Conservation (phyloP, 2,329 filamentous ascomycete species). For the Claviceps pazoutovae region DNA sequence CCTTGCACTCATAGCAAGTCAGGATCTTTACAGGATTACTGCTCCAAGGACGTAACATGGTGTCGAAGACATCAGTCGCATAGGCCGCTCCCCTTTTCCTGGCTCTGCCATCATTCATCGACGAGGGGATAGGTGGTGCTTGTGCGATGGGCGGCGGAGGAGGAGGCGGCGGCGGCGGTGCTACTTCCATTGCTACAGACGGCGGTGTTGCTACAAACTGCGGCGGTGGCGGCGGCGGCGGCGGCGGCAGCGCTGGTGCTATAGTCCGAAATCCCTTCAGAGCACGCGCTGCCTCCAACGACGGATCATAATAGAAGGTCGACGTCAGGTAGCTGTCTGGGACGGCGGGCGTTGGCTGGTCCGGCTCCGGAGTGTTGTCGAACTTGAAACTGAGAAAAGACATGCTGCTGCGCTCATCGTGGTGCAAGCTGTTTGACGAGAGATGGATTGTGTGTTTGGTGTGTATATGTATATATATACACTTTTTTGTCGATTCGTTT, state of each 20-base stretch:
- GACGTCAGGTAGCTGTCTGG: not conserved
- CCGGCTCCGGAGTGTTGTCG: constrained; percentile 1
- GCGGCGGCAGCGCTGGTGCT: no score
- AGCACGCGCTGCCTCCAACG: not conserved
- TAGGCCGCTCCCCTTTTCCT: not conserved
- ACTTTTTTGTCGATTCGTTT: not conserved
- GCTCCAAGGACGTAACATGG: constrained; percentile 2
- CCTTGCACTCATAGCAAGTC: constrained; percentile 3
- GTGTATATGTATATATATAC: not conserved
- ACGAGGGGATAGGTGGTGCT: not conserved
- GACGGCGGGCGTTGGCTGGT: not conserved
- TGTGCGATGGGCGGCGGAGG: no score
- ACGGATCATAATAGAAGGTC: not conserved
- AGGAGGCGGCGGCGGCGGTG: no score
- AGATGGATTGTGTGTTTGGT: not conserved
- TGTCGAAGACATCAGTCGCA: not conserved
- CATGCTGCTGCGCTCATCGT: constrained; percentile 5
- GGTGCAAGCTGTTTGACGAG: not conserved
- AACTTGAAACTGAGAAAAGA: constrained; percentile 6
- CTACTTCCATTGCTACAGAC: no score
- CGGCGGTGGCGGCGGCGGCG: no score
- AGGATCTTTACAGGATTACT: not conserved
- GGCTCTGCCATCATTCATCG: not conserved
- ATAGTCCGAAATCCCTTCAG: not conserved
- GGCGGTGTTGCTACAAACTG: no score